Conservation (phyloP, 1,284 basidiomycete genomes). For the Taiwanofungus camphoratus region DNA sequence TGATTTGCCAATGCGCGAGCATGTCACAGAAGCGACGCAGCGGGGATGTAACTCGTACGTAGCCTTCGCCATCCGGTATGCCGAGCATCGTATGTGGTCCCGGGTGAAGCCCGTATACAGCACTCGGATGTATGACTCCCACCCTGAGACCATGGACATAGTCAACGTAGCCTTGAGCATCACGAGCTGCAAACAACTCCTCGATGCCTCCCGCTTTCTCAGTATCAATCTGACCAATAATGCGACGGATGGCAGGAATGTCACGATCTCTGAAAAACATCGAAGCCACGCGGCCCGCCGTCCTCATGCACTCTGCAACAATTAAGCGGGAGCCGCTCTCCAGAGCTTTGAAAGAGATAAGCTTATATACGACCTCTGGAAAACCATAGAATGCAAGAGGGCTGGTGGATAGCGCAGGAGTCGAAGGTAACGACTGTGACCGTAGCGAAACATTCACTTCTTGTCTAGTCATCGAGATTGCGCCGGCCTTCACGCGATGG, state of each 20-base stretch:
- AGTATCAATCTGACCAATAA: constrained; percentile 25
- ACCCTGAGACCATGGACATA: constrained; percentile 28
- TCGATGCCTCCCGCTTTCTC: constrained; percentile 20
- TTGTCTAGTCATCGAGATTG: constrained; percentile 4
- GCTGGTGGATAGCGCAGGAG: constrained; percentile 15
- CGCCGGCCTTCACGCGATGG: constrained; percentile 9
- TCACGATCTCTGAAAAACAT: constrained; percentile 58
- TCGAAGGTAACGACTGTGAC: constrained; percentile 18
- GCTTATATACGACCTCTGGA: constrained; percentile 48
- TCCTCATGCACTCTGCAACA: constrained; percentile 82
- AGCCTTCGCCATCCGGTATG: constrained; percentile 64
- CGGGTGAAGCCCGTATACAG: constrained; percentile 47
- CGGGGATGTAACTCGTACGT: constrained; percentile 84
- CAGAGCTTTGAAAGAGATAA: constrained; percentile 21
- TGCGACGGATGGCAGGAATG: constrained; percentile 67
- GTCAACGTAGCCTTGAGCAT: constrained; percentile 38
- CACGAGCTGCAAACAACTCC: constrained; percentile 30
- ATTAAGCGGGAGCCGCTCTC: constrained; percentile 45
- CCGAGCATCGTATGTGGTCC: constrained; percentile 71
- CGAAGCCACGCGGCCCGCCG: constrained; percentile 77
- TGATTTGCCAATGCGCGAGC: constrained; percentile 92
- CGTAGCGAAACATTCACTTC: constrained; percentile 10
- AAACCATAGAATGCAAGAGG: constrained; percentile 46
- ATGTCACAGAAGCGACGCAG: constrained; percentile 85
- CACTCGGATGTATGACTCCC: constrained; percentile 31